Evolutionary conservation across 2,329 filamentous ascomycete genomes (phyloP), one percentile per base, ranked within the genome.

Genomic region (Fusarium sp.): DNA sequence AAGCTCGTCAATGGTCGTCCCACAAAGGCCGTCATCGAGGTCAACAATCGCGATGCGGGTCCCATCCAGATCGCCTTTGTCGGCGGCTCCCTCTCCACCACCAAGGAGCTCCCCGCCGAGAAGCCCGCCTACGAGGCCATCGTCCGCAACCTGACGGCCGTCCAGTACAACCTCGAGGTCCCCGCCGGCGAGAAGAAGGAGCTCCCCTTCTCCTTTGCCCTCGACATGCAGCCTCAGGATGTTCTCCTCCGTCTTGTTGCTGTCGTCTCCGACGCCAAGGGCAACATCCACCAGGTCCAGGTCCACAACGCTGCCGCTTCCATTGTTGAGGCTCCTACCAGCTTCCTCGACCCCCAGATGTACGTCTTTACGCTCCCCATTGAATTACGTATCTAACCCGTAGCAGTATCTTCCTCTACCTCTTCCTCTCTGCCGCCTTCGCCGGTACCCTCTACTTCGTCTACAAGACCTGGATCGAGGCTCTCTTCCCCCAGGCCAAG

Each of bases 381-480:
- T 36, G 11, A 16, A 8, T 1, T 9, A 35, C 22, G 16, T 46
- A 51, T 36, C 71, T 71, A 62, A 73, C 92, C 14, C 1, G 4
- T 1, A 11, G 16, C 64, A 98, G 96, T 81, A 94, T 98, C 86
- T 99, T 99, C 91, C 91, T 99, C 72, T 98, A 98, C 88, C 88
- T 98, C 81, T 92, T 98, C 87, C 93, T 99, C 78, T 87, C 92
- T 62, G 92, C 89, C 71, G 90, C 88, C 72, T 97, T 97, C 82
- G 91, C 85, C 74, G 95, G 93, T 71, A 94, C 92, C 62, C 90
- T 93, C 82, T 98, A 96, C 91, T 98, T 98, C 84, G 94, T 98
- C 86, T 99, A 99, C 90, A 96, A 93, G 87, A 97, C 96, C 80
- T 98, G 96, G 95, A 93, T 99, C 84, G 94, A 95, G 79, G 92